Evolutionary conservation across 2,329 filamentous ascomycete genomes (phyloP).

Genomic region (Alternaria hordeiaustralica): DNA sequence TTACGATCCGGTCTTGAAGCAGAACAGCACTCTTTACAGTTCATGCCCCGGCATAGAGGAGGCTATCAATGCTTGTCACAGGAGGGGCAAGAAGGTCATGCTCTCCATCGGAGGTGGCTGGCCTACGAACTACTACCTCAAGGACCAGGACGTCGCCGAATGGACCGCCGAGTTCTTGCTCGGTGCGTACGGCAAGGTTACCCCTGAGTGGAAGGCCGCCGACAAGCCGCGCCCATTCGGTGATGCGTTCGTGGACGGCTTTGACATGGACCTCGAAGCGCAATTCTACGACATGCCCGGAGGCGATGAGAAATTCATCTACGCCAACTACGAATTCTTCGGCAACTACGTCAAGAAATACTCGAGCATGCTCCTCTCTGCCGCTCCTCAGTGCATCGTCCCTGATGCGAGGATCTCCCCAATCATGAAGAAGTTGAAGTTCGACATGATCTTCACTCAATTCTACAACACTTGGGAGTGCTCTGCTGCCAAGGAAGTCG

Average conservation of each 20-base stretch:
- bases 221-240: conserved; percentile 56
- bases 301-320: conserved; percentile 18
- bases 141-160: conserved; percentile 48
- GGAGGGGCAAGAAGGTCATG: conserved; percentile 46
- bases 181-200: conserved; percentile 57
- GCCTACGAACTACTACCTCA: conserved; percentile 53
- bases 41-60: conserved; percentile 41
- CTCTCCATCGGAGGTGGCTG: conserved; percentile 57
- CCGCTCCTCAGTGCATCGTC: conserved; percentile 60
- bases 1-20: conserved; percentile 41
- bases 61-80: conserved; percentile 41
- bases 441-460: conserved; percentile 63
- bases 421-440: conserved; percentile 53
- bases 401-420: conserved; percentile 56
- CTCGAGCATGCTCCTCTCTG: conserved; percentile 57
- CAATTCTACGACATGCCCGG: conserved; percentile 27
- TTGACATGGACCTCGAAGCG: conserved; percentile 59
- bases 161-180: conserved; percentile 60
- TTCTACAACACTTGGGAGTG: conserved; percentile 63
- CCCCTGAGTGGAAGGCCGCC: conserved; percentile 34
- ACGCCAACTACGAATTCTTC: conserved; percentile 56
- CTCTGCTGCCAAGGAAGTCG: conserved; percentile 54
- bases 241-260: conserved; percentile 56
- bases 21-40: conserved; percentile 2
- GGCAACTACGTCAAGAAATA: conserved; percentile 55